phyloP scores from a whole-genome alignment of 768 basidiomycete genomes.

The Lactifluus piperatus region DNA sequence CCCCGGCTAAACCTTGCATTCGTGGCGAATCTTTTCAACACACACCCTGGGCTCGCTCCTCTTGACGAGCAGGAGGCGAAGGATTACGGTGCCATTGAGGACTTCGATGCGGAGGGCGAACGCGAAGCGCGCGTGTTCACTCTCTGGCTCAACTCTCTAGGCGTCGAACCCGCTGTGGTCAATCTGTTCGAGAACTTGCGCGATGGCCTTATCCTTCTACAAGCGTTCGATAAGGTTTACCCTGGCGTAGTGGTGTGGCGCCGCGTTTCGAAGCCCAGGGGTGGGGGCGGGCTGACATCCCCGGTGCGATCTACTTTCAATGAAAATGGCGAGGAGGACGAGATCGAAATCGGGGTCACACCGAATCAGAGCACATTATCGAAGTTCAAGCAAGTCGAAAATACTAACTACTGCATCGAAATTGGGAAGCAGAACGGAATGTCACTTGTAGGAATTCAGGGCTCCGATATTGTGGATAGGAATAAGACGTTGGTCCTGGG shows the following conservation, averaged over 20 bases:
- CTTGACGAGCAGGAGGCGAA: conserved; percentile 92
- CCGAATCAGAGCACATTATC: conserved; percentile 81
- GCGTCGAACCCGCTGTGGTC: conserved; percentile 93
- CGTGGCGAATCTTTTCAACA: conserved; percentile 98
- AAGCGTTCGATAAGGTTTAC: conserved; percentile 93
- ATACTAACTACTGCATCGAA: conserved; percentile 94
- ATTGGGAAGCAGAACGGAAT: conserved; percentile 88
- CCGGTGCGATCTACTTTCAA: conserved; percentile 22
- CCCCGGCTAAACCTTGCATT: conserved; percentile 97
- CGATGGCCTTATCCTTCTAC: conserved; percentile 85
- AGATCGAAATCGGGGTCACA: conserved; percentile 73
- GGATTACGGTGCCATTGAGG: conserved; percentile 82
- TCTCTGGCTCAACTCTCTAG: conserved; percentile 95
- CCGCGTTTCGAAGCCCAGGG: conserved; percentile 90
- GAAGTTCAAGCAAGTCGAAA: conserved; percentile 96
- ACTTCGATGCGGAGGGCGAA: conserved; percentile 98
- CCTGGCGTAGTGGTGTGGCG: conserved; percentile 94
- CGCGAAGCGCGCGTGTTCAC: conserved; percentile 97
- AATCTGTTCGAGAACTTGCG: conserved; percentile 95
- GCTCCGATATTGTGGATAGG: conserved; percentile 95
- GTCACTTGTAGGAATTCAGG: conserved; percentile 96
- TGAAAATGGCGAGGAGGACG: conserved; percentile 54
- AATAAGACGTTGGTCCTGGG: conserved; percentile 87
- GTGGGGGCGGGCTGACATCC: conserved; percentile 41
- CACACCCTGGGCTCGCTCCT: conserved; percentile 88